Conservation (phyloP, 179 eudicot species). For the Camellia oleifera region DNA sequence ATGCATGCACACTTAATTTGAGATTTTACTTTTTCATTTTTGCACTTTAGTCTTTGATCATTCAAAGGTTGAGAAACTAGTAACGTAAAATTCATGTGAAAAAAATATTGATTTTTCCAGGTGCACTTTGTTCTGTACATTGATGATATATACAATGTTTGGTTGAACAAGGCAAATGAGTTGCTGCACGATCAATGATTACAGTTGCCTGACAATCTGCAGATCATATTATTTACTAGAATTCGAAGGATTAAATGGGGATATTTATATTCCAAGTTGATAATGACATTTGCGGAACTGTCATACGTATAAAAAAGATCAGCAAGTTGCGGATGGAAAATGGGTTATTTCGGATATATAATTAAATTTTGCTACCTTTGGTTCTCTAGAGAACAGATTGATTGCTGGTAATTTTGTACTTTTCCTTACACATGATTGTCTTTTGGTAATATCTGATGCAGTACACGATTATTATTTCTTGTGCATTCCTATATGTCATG, state of each 20-base stretch:
- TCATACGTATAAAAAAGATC: neutral
- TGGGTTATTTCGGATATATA: neutral
- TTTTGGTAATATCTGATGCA: too few species aligned
- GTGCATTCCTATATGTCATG: too few species aligned
- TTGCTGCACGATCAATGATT: neutral
- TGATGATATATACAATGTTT: conserved; percentile 64
- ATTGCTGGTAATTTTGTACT: neutral
- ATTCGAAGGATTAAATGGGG: neutral
- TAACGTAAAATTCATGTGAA: neutral
- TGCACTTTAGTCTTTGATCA: neutral
- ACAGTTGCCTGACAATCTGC: too few species aligned
- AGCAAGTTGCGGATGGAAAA: neutral
- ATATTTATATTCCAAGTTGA: neutral
- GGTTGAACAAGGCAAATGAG: conserved; percentile 57
- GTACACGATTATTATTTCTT: too few species aligned
- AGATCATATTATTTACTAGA: neutral
- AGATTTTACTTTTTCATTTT: neutral
- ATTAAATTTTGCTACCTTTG: neutral
- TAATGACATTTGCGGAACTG: neutral
- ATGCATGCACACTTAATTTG: neutral
- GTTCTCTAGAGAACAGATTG: neutral
- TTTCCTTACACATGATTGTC: too few species aligned
- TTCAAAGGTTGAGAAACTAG: neutral
- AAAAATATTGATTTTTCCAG: conserved; percentile 31
- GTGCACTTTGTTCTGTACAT: conserved; percentile 58